phyloP scores from a whole-genome alignment of 169 alveolate genomes.

The Neospora caninum region DNA sequence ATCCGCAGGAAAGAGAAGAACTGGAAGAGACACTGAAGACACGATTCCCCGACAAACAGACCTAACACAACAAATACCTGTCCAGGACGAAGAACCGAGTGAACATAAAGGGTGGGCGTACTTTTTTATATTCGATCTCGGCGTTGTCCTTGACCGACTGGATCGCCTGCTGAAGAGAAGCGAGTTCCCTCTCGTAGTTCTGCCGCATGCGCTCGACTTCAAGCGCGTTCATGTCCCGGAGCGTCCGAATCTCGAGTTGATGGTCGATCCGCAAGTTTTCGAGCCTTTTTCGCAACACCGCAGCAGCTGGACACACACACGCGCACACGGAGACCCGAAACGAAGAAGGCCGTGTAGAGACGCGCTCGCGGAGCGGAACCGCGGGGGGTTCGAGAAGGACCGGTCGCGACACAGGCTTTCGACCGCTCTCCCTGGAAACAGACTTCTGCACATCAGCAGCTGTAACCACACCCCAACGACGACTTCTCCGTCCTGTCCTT shows the following conservation, averaged over 20 bases:
- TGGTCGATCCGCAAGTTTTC: constrained; percentile 9
- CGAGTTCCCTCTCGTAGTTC: neutral
- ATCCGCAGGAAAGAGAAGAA: neutral
- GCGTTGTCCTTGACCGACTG: constrained; percentile 14
- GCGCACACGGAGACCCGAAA: neutral
- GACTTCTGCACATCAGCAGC: too few species aligned
- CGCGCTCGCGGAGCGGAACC: too few species aligned
- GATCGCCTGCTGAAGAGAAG: neutral
- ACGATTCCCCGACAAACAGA: too few species aligned
- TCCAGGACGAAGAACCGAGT: neutral
- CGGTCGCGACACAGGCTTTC: too few species aligned
- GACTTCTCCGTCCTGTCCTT: too few species aligned
- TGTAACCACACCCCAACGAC: too few species aligned
- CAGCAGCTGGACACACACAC: neutral
- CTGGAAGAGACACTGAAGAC: neutral
- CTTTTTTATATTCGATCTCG: neutral
- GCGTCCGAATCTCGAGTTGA: constrained; percentile 24
- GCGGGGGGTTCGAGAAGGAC: too few species aligned
- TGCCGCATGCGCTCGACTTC: constrained; percentile 37
- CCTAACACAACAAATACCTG: neutral
- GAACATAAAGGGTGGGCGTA: neutral
- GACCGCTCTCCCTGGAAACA: too few species aligned
- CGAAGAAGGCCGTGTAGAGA: too few species aligned
- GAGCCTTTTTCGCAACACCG: neutral
- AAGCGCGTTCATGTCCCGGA: constrained; percentile 16